Evolutionary conservation across 108 stramenopile species (phyloP).

Genomic region (Fragilariopsis cylindrus): DNA sequence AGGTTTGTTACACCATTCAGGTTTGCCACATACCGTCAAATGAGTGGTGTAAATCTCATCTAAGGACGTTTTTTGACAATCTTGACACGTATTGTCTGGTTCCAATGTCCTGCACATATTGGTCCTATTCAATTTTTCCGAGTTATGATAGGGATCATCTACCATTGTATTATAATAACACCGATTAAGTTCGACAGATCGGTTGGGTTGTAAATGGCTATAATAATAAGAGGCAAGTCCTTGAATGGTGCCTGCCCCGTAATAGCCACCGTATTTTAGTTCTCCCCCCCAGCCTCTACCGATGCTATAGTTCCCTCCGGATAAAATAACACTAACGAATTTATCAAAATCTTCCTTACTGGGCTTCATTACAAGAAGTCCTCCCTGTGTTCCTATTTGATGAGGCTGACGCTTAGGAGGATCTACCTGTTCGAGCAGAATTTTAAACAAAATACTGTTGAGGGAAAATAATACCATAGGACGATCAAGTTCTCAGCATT

Average conservation of each 20-base stretch:
- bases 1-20: constrained; percentile 53
- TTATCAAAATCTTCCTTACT: constrained; percentile 62
- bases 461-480: neutral
- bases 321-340: constrained; percentile 59
- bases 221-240: constrained; percentile 82
- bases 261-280: constrained; percentile 66
- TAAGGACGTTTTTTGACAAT: constrained; percentile 57
- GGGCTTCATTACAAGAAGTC: constrained; percentile 83
- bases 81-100: constrained; percentile 47
- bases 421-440: neutral
- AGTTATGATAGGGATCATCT: constrained; percentile 46
- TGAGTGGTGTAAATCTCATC: constrained; percentile 60
- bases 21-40: constrained; percentile 88
- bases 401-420: constrained; percentile 29
- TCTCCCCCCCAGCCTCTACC: constrained; percentile 67
- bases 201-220: constrained; percentile 25
- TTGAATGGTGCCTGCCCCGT: constrained; percentile 56
- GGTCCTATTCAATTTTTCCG: neutral
- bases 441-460: neutral
- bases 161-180: constrained; percentile 86
- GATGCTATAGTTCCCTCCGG: constrained; percentile 50
- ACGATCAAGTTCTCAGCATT: too few relatives aligned
- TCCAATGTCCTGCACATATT: constrained; percentile 48
- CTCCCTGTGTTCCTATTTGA: constrained; percentile 83
- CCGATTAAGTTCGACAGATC: constrained; percentile 63